These are phyloP conservation scores for Scedosporium apiospermum DNA, from an alignment of 2,329 filamentous ascomycete genomes.

Conservation along the genomic window DNA sequence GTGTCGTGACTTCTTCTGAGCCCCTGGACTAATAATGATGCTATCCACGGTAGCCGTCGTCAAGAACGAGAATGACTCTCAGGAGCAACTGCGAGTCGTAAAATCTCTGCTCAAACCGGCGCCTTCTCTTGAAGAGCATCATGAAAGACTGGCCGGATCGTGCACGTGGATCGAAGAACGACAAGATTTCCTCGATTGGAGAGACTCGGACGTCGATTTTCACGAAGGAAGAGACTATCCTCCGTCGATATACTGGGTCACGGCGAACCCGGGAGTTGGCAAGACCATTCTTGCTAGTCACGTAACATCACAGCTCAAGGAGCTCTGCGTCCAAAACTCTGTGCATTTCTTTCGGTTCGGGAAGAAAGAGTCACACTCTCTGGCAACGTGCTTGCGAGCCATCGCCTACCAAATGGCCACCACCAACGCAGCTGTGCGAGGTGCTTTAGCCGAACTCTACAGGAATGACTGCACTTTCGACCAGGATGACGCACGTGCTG, in stretches of 20 bases:
- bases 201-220: conserved; percentile 10
- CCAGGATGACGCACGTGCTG: conserved; percentile 15
- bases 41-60: background rate
- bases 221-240: background rate
- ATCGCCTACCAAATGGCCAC: conserved; percentile 24
- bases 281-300: background rate
- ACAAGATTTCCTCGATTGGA: conserved; percentile 17
- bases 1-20: too few species aligned
- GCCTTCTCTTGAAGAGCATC: conserved; percentile 16
- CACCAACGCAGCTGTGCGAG: conserved; percentile 12
- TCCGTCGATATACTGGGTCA: background rate
- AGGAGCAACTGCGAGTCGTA: background rate
- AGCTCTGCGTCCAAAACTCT: background rate
- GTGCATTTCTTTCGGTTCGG: conserved; percentile 15
- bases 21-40: background rate
- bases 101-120: conserved; percentile 5
- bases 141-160: conserved; percentile 17
- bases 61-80: too few species aligned
- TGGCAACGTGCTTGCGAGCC: conserved; percentile 14
- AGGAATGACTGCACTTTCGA: conserved; percentile 14
- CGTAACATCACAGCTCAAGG: background rate
- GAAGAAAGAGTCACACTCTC: conserved; percentile 7
- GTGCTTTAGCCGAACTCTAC: conserved; percentile 13
- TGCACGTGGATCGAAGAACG: conserved; percentile 20
- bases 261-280: background rate